phyloP scores from a whole-genome alignment of 2,329 filamentous ascomycete species.

The Penicillium paneum region DNA sequence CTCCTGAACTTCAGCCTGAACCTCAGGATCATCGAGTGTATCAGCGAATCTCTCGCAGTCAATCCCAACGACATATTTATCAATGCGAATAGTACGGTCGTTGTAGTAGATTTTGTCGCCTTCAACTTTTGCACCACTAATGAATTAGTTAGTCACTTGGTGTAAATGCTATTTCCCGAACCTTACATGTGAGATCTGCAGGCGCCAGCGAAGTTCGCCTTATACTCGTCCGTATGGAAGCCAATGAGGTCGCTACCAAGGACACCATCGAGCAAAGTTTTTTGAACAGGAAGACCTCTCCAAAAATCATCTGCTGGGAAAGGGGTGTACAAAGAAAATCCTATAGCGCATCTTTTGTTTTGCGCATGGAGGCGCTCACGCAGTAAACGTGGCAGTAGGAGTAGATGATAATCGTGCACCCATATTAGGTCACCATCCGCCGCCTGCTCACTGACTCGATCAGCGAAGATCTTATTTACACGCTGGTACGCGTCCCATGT shows the following conservation, averaged over 20 bases:
- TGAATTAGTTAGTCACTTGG: too few species aligned
- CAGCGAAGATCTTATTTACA: neutral
- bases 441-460: neutral
- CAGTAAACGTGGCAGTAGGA: neutral
- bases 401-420: neutral
- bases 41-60: neutral
- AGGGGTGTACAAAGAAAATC: neutral
- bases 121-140: too few species aligned
- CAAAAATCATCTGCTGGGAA: neutral
- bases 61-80: neutral
- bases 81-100: neutral
- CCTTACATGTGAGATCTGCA: too few species aligned
- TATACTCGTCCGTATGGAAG: neutral
- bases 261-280: neutral
- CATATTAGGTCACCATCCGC: neutral
- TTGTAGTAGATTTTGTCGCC: too few species aligned
- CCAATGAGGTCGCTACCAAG: neutral
- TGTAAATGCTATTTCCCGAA: too few species aligned
- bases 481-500: neutral
- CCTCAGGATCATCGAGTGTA: neutral
- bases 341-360: neutral
- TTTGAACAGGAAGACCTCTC: neutral
- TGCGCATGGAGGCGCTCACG: neutral
- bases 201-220: neutral
- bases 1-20: neutral